Evolutionary conservation across 306 rosid genomes (phyloP).

Genomic region (Arachis hypogaea): DNA sequence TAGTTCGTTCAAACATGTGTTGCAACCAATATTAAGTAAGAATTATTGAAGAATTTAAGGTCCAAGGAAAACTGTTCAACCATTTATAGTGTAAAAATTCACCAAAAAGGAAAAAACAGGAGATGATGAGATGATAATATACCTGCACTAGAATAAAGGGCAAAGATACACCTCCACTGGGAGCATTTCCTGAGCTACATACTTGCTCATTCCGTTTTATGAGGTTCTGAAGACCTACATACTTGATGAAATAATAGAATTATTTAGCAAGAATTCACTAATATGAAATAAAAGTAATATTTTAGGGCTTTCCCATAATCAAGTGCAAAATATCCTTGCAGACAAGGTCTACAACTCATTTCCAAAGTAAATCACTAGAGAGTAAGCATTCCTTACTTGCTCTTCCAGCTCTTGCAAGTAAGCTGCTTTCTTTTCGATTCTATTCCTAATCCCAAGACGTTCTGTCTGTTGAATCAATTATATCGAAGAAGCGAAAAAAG

Average conservation of each 20-base stretch:
- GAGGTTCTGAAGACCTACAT: slow-evolving; percentile 59
- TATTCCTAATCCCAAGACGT: slow-evolving; percentile 78
- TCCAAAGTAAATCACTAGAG: slow-evolving; percentile 28
- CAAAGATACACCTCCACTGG: slow-evolving; percentile 92
- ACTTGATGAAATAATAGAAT: background rate
- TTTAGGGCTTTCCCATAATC: slow-evolving; percentile 18
- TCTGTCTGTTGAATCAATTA: slow-evolving; percentile 59
- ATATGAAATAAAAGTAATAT: background rate
- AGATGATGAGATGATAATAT: slow-evolving; percentile 32
- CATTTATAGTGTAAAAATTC: slow-evolving; percentile 17
- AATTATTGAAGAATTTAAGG: slow-evolving; percentile 15
- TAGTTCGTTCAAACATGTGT: background rate
- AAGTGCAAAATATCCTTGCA: slow-evolving; percentile 26
- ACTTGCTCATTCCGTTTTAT: slow-evolving; percentile 88
- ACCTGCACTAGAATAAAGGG: slow-evolving; percentile 99
- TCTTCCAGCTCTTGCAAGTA: slow-evolving; percentile 96
- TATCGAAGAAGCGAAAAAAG: slow-evolving; percentile 26
- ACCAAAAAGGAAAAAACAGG: background rate
- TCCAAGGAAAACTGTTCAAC: slow-evolving; percentile 13
- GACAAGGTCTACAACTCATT: slow-evolving; percentile 11
- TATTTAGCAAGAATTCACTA: background rate
- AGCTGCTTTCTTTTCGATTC: slow-evolving; percentile 89
- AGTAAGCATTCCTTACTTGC: slow-evolving; percentile 59
- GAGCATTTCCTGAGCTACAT: slow-evolving; percentile 82
- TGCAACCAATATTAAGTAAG: background rate